Evolutionary conservation across 371 early-diverging fungal species (phyloP).

Genomic region (Saksenaea oblongispora): DNA sequence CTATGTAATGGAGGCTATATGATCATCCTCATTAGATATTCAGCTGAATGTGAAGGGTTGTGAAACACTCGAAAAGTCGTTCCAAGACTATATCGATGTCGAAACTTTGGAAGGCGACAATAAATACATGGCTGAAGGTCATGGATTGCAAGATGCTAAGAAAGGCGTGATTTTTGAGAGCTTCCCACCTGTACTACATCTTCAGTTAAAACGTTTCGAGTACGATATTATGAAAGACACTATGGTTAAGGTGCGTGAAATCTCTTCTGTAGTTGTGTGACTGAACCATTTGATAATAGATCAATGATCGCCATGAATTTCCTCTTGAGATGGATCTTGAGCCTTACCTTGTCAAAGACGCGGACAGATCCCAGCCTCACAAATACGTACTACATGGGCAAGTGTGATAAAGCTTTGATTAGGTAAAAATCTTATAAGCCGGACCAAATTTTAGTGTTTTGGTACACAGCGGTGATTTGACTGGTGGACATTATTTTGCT

Average conservation of each 20-base stretch:
- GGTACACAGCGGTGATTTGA: conserved; percentile 96
- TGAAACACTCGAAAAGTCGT: conserved; percentile 87
- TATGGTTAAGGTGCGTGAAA: conserved; percentile 81
- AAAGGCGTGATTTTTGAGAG: conserved; percentile 95
- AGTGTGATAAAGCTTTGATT: not conserved
- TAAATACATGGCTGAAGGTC: conserved; percentile 95
- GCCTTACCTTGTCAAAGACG: conserved; percentile 77
- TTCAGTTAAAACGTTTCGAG: conserved; percentile 98
- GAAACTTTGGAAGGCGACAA: conserved; percentile 98
- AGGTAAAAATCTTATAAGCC: not conserved
- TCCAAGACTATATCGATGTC: conserved; percentile 84
- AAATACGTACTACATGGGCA: conserved; percentile 87
- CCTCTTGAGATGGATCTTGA: conserved; percentile 89
- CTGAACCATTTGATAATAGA: conserved; percentile 40
- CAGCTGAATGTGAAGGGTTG: conserved; percentile 95
- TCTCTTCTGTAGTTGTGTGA: not conserved
- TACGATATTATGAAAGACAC: conserved; percentile 93
- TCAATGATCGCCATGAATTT: conserved; percentile 98
- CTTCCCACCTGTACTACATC: conserved; percentile 96
- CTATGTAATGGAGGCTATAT: not conserved
- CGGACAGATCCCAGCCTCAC: conserved; percentile 66
- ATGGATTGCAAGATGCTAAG: conserved; percentile 96
- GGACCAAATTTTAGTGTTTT: conserved; percentile 68
- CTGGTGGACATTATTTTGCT: conserved; percentile 98
- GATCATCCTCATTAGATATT: conserved; percentile 66